Conservation (phyloP, 345 rosid species). For the Triadica sebifera region DNA sequence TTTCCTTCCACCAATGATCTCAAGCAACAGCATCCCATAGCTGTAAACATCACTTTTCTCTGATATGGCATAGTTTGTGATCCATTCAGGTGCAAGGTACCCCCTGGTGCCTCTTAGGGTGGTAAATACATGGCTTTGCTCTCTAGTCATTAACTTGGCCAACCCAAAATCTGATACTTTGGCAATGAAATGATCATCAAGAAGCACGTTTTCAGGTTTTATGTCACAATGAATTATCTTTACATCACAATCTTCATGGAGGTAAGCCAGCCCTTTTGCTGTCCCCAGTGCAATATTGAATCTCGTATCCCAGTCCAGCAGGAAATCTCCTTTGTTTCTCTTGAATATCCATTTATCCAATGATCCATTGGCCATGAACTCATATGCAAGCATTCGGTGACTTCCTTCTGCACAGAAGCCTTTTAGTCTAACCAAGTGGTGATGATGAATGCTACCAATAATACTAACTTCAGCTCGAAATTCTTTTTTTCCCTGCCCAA, state of each 20-base stretch:
- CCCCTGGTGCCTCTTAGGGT: conserved; percentile 92
- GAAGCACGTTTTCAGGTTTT: conserved; percentile 88
- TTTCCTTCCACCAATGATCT: conserved; percentile 85
- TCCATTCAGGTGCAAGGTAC: conserved; percentile 93
- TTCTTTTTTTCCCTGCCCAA: conserved; percentile 95
- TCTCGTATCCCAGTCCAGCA: conserved; percentile 73
- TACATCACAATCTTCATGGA: conserved; percentile 82
- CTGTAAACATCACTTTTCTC: conserved; percentile 95
- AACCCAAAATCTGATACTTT: conserved; percentile 94
- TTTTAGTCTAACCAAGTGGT: conserved; percentile 73
- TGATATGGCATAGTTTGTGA: conserved; percentile 87
- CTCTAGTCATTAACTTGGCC: conserved; percentile 87
- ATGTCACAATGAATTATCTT: conserved; percentile 89
- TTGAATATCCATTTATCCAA: conserved; percentile 89
- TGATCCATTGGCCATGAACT: conserved; percentile 80
- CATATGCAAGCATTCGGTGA: conserved; percentile 81
- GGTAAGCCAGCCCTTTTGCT: conserved; percentile 89
- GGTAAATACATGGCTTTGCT: conserved; percentile 90
- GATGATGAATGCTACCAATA: conserved; percentile 92
- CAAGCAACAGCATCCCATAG: conserved; percentile 82
- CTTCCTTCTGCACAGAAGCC: conserved; percentile 92
- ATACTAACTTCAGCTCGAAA: conserved; percentile 92
- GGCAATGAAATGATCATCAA: conserved; percentile 70
- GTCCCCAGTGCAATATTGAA: conserved; percentile 75
- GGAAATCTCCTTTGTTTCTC: conserved; percentile 39